phyloP scores from a whole-genome alignment of 106 monocot genomes.

The Dendrobium huoshanense region DNA sequence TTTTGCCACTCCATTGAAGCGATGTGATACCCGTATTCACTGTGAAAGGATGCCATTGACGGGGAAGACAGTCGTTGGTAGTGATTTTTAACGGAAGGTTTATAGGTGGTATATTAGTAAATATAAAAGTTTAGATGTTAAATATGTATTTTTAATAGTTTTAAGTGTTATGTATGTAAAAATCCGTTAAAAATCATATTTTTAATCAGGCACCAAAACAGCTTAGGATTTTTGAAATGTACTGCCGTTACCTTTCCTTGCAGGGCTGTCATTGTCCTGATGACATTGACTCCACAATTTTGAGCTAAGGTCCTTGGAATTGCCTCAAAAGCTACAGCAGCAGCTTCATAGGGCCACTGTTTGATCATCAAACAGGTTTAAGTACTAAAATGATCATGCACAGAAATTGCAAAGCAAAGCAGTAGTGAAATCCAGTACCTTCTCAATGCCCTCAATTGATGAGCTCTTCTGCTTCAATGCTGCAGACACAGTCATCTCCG shows the following conservation, averaged over 20 bases:
- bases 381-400: neutral
- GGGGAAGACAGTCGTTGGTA: too few species aligned
- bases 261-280: slow-evolving; percentile 89
- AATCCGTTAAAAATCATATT: neutral
- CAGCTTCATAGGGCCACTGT: slow-evolving; percentile 99
- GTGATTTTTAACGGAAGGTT: too few species aligned
- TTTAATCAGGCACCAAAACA: neutral
- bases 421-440: slow-evolving; percentile 29
- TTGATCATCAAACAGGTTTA: slow-evolving; percentile 8
- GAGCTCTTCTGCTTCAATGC: slow-evolving; percentile 92
- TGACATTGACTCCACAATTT: slow-evolving; percentile 94
- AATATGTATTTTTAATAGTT: too few species aligned
- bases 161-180: neutral
- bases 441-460: slow-evolving; percentile 94
- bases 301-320: slow-evolving; percentile 93
- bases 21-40: too few species aligned
- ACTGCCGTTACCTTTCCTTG: slow-evolving; percentile 76
- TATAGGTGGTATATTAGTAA: too few species aligned
- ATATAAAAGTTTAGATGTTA: too few species aligned
- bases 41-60: too few species aligned
- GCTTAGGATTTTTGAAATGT: neutral
- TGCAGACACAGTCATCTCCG: slow-evolving; percentile 91
- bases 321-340: slow-evolving; percentile 96
- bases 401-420: neutral
- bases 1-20: too few species aligned